Percentiles rank a stretch among this genome's conserved stretches.
Conservation (phyloP, 495 filamentous ascomycete genomes). For the Achaetomiella virescens region DNA sequence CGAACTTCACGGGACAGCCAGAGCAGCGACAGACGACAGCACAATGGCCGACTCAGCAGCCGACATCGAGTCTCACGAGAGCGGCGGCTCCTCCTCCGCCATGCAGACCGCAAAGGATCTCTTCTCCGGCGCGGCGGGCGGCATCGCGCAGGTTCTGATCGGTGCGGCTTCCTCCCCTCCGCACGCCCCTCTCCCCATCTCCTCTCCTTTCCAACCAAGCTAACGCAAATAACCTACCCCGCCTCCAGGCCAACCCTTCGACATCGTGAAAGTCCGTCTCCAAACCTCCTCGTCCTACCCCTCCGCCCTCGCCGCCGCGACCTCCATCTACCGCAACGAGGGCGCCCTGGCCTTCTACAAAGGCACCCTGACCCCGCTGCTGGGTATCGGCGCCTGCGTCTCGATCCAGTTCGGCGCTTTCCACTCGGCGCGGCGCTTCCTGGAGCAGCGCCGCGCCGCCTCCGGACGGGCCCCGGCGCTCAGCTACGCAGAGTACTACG, state of each 20-base stretch:
- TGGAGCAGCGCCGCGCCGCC: constrained; percentile 66
- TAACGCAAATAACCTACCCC: neutral
- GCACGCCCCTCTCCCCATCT: neutral
- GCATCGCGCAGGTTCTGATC: constrained; percentile 88
- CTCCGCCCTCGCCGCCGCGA: constrained; percentile 71
- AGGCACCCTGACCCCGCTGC: constrained; percentile 88
- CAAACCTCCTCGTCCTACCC: constrained; percentile 81
- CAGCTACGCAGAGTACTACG: constrained; percentile 79
- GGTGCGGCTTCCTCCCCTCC: constrained; percentile 46
- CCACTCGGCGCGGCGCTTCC: constrained; percentile 78
- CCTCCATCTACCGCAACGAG: constrained; percentile 79
- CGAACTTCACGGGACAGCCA: no score
- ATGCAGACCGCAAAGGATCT: constrained; percentile 79
- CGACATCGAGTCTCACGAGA: constrained; percentile 29
- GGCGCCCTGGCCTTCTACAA: constrained; percentile 95
- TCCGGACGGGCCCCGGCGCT: constrained; percentile 38
- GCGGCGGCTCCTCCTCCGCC: constrained; percentile 21
- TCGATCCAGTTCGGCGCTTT: constrained; percentile 97
- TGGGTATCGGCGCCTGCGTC: constrained; percentile 96
- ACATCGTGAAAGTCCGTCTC: constrained; percentile 96
- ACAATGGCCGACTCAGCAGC: constrained; percentile 39
- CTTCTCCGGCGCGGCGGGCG: constrained; percentile 82
- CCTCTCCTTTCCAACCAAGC: no score
- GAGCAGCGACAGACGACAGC: no score
- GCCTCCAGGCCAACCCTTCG: constrained; percentile 85